phyloP scores from a whole-genome alignment of 1,284 basidiomycete genomes.

The Entoloma clypeatum region DNA sequence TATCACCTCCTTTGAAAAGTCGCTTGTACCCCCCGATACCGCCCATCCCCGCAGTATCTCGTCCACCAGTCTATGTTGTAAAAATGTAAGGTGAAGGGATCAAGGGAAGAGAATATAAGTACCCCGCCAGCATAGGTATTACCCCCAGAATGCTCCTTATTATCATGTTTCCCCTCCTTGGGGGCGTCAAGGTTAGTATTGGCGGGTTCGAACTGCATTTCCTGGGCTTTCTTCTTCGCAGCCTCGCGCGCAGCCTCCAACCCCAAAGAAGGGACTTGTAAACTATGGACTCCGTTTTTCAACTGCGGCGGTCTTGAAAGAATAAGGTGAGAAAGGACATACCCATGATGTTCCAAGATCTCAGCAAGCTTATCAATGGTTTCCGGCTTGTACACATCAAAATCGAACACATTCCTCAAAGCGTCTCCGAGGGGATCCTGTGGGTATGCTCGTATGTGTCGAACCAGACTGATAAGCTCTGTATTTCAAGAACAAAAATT shows the following conservation, averaged over 20 bases:
- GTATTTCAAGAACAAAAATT: constrained; percentile 1
- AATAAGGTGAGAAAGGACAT: constrained; percentile 15
- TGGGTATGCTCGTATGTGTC: constrained; percentile 59
- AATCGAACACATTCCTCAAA: constrained; percentile 64
- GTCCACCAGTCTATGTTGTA: constrained; percentile 49
- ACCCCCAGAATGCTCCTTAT: constrained; percentile 56
- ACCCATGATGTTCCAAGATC: constrained; percentile 60
- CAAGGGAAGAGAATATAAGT: constrained; percentile 18
- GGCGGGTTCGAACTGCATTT: constrained; percentile 55
- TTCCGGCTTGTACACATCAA: constrained; percentile 62
- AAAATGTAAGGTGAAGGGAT: constrained; percentile 4
- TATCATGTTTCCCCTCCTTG: constrained; percentile 59
- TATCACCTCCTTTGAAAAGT: constrained; percentile 58
- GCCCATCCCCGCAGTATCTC: constrained; percentile 64
- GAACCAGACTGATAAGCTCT: constrained; percentile 64
- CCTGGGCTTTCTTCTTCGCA: constrained; percentile 47
- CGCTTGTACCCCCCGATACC: constrained; percentile 65
- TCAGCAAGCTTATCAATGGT: constrained; percentile 56
- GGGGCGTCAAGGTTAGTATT: constrained; percentile 45
- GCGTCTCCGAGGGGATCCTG: constrained; percentile 51
- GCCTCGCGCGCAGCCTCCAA: constrained; percentile 52
- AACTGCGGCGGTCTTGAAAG: constrained; percentile 4
- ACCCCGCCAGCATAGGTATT: constrained; percentile 64
- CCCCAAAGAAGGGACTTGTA: constrained; percentile 50
- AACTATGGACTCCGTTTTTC: constrained; percentile 29